Evolutionary conservation across 768 basidiomycete species (phyloP).

Genomic region (Astraeus odoratus): DNA sequence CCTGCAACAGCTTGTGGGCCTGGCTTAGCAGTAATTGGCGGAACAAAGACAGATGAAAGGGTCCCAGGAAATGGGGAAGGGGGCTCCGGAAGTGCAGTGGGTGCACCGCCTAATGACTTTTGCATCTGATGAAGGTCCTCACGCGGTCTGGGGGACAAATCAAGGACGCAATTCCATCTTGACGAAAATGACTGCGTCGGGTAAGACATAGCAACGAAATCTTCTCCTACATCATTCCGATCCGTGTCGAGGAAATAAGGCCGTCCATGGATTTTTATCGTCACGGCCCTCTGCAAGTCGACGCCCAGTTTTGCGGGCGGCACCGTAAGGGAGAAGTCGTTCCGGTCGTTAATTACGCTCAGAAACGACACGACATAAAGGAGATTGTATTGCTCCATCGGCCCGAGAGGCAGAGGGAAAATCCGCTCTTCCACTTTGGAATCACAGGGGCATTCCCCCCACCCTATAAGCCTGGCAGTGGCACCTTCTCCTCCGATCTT

Average conservation of each 20-base stretch:
- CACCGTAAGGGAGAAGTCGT: slow-evolving; percentile 28
- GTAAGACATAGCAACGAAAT: slow-evolving; percentile 29
- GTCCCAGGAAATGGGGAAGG: slow-evolving; percentile 69
- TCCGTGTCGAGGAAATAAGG: slow-evolving; percentile 41
- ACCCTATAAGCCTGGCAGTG: slow-evolving; percentile 40
- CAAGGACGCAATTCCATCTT: slow-evolving; percentile 85
- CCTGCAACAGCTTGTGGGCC: slow-evolving; percentile 41
- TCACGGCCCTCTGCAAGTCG: slow-evolving; percentile 68
- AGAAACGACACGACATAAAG: slow-evolving; percentile 86
- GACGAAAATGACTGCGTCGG: slow-evolving; percentile 77
- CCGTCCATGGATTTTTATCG: slow-evolving; percentile 71
- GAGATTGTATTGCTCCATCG: slow-evolving; percentile 79
- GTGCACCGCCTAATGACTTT: slow-evolving; percentile 12
- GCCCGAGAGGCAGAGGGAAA: slow-evolving; percentile 69
- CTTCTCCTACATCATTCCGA: slow-evolving; percentile 8
- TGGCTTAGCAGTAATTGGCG: slow-evolving; percentile 16
- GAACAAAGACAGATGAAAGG: slow-evolving; percentile 19
- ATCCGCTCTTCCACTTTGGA: slow-evolving; percentile 33
- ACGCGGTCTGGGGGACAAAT: slow-evolving; percentile 43
- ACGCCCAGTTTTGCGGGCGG: slow-evolving; percentile 24
- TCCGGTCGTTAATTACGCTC: slow-evolving; percentile 51
- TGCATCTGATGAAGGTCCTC: slow-evolving; percentile 16
- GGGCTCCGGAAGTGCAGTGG: slow-evolving; percentile 59
- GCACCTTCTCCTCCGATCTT: slow-evolving; percentile 67
- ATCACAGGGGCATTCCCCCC: slow-evolving; percentile 35